phyloP scores from a whole-genome alignment of 1,284 basidiomycete species.

The Microbotryum scabiosae region DNA sequence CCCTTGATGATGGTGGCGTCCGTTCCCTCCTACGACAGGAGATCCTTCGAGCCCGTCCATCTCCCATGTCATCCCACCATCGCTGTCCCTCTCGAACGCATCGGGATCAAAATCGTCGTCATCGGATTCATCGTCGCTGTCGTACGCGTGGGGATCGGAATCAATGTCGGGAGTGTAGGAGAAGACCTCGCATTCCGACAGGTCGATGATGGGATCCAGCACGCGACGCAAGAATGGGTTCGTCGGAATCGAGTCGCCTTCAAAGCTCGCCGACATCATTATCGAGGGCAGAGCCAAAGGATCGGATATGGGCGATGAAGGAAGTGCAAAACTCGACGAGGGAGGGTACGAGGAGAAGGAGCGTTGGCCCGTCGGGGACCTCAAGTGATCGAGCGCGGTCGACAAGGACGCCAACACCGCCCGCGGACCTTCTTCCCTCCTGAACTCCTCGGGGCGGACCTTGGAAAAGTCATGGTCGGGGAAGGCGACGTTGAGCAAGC shows the following conservation, averaged over 20 bases:
- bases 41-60: constrained; percentile 21
- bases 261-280: constrained; percentile 6
- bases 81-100: constrained; percentile 33
- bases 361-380: constrained; percentile 23
- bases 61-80: constrained; percentile 21
- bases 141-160: constrained; percentile 77
- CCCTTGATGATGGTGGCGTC: not conserved
- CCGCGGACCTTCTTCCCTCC: constrained; percentile 58
- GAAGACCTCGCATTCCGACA: constrained; percentile 90
- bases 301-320: constrained; percentile 25
- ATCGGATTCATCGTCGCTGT: constrained; percentile 39
- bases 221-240: constrained; percentile 79
- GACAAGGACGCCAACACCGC: constrained; percentile 70
- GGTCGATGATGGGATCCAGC: constrained; percentile 80
- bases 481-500: constrained; percentile 92
- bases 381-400: constrained; percentile 51
- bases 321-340: constrained; percentile 18
- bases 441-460: constrained; percentile 80
- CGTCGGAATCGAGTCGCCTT: constrained; percentile 42
- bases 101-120: constrained; percentile 35
- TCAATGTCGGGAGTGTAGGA: constrained; percentile 90
- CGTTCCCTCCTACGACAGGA: not conserved
- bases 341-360: constrained; percentile 27
- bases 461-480: constrained; percentile 96
- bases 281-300: constrained; percentile 18